A percentile compares a stretch with the other conserved stretches of the same genome.
phyloP scores from a whole-genome alignment of 2,329 filamentous ascomycete species.

The Drechslera avenae region DNA sequence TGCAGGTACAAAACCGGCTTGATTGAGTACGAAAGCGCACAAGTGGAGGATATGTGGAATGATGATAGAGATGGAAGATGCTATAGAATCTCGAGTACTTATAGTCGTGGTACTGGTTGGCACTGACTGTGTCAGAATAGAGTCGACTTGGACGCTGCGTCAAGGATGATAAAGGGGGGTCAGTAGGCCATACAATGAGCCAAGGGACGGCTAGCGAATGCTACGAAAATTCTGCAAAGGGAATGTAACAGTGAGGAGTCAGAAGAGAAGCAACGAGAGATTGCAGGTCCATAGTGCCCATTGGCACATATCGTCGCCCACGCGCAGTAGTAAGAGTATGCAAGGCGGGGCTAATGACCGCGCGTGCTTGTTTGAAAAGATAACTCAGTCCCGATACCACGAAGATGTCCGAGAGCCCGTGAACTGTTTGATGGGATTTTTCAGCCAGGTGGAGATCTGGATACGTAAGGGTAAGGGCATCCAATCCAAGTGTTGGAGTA shows the following conservation, averaged over 20 bases:
- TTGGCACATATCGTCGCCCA: conserved; percentile 23
- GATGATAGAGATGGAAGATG: not conserved
- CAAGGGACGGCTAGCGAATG: conserved; percentile 27
- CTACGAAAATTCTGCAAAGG: conserved; percentile 27
- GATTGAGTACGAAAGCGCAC: conserved; percentile 8
- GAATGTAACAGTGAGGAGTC: conserved; percentile 32
- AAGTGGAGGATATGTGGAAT: not conserved
- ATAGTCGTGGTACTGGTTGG: conserved; percentile 2
- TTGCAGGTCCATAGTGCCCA: conserved; percentile 8
- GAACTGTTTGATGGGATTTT: conserved; percentile 19
- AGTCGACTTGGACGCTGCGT: not conserved
- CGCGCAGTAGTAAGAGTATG: conserved; percentile 11
- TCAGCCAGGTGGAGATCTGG: conserved; percentile 29
- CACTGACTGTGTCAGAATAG: not conserved
- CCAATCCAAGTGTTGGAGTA: conserved; percentile 27
- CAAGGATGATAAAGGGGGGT: conserved; percentile 9
- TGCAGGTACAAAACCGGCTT: conserved; percentile 24
- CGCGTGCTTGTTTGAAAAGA: conserved; percentile 30
- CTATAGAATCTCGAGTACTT: not conserved
- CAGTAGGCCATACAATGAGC: conserved; percentile 14
- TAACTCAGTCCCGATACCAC: conserved; percentile 18
- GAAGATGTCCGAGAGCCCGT: conserved; percentile 13
- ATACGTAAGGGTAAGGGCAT: conserved; percentile 31
- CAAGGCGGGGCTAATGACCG: conserved; percentile 6
- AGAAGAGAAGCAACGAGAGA: conserved; percentile 16